These are phyloP conservation scores for Daedaleopsis sinensis DNA, from an alignment of 768 basidiomycete species.

Conservation along the genomic window DNA sequence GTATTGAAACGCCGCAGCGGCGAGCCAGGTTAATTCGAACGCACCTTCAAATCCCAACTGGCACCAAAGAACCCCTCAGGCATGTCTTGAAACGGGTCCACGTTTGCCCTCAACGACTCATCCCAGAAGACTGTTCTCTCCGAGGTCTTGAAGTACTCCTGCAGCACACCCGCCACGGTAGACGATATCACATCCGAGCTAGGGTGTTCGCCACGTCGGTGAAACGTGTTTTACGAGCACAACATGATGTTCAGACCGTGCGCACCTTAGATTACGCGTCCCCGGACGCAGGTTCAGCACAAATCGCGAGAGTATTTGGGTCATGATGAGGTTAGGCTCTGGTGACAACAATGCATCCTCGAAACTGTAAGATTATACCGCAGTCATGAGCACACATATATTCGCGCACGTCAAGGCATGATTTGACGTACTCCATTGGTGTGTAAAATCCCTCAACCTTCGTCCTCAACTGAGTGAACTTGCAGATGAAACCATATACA, in stretches of 20 bases:
- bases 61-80: constrained; percentile 79
- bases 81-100: constrained; percentile 70
- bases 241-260: constrained; percentile 37
- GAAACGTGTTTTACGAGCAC: constrained; percentile 35
- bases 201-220: constrained; percentile 37
- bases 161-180: constrained; percentile 68
- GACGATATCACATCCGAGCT: constrained; percentile 84
- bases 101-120: constrained; percentile 63
- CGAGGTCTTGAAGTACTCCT: constrained; percentile 71
- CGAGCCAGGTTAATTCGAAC: constrained; percentile 33
- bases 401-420: constrained; percentile 10
- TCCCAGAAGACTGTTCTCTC: constrained; percentile 85
- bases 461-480: constrained; percentile 72
- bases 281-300: constrained; percentile 82
- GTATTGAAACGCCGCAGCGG: constrained; percentile 17
- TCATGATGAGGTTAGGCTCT: constrained; percentile 74
- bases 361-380: constrained; percentile 53
- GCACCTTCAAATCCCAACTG: constrained; percentile 83
- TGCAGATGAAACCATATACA: constrained; percentile 84
- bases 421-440: constrained; percentile 75
- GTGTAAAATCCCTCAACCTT: constrained; percentile 81
- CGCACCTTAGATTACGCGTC: constrained; percentile 89
- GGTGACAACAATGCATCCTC: constrained; percentile 77
- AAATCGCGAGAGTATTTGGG: constrained; percentile 73
- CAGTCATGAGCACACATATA: constrained; percentile 24